These are phyloP conservation scores for Colletotrichum liriopes DNA, from an alignment of 2,329 filamentous ascomycete species.

Conservation along the genomic window DNA sequence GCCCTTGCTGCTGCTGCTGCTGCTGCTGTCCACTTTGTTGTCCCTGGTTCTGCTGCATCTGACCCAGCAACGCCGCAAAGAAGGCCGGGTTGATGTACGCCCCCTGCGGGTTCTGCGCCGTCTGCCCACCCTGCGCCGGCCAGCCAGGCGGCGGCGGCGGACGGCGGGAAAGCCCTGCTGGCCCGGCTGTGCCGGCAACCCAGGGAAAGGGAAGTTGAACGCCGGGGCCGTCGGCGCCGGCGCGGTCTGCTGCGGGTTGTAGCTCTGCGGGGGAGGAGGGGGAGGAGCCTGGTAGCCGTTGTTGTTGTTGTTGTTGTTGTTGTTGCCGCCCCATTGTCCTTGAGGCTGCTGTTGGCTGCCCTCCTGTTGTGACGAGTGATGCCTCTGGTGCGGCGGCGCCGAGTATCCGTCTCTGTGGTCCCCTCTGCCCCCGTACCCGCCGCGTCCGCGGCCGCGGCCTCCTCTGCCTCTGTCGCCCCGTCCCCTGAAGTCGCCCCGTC, in stretches of 20 bases:
- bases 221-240: slow-evolving; percentile 50
- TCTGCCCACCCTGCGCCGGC: slow-evolving; percentile 52
- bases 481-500: slow-evolving; percentile 64
- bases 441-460: slow-evolving; percentile 54
- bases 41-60: slow-evolving; percentile 56
- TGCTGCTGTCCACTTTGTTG: slow-evolving; percentile 47
- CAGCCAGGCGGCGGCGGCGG: slow-evolving; percentile 59
- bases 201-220: slow-evolving; percentile 62
- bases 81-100: slow-evolving; percentile 73
- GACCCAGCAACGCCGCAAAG: slow-evolving; percentile 65
- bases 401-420: slow-evolving; percentile 60
- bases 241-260: slow-evolving; percentile 47
- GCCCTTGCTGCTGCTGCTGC: slow-evolving; percentile 34
- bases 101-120: slow-evolving; percentile 54
- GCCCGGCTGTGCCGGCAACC: slow-evolving; percentile 56
- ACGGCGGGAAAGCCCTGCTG: slow-evolving; percentile 53
- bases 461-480: slow-evolving; percentile 59
- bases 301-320: slow-evolving; percentile 43
- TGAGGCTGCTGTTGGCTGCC: slow-evolving; percentile 49
- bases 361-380: slow-evolving; percentile 24
- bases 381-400: slow-evolving; percentile 52
- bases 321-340: slow-evolving; percentile 52
- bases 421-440: slow-evolving; percentile 55
- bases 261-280: slow-evolving; percentile 44
- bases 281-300: slow-evolving; percentile 39